Evolutionary conservation across 257 asterid genomes (phyloP), one percentile per base, ranked within the genome.

Genomic region (Lithospermum erythrorhizon): DNA sequence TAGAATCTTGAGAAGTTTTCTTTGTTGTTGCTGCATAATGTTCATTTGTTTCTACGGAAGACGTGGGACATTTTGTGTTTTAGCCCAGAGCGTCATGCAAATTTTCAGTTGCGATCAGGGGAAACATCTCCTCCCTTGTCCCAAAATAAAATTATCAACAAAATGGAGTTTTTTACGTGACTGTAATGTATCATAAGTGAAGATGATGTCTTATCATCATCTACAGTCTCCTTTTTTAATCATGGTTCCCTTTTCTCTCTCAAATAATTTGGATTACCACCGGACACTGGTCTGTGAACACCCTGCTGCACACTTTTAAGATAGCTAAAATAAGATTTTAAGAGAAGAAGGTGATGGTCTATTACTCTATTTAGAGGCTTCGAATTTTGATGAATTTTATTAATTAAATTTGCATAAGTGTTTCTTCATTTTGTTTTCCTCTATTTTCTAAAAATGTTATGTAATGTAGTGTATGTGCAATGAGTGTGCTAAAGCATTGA

Each of bases 401-500:
- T 13, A 13, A 11, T 41, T 8, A 14, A 2, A 13, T 41, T 41
- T 41, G 49, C 49, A 13, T 18, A 41, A 41, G 18, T 41, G 49
- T 11, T 13, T 13, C 49, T 41, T 41, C 18, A 11, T 41, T 11
- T 41, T 13, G 17, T 41, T 11, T 41, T 41, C 18, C 49, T 14
- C 49, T 41, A 13, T 1, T 41, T 41, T 21, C 57, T 53, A 56
- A 56, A 56, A 61, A n/a, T 68, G n/a, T 20, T n/a, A n/a, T 64
- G 65, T 6, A 55, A 63, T 78, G 66, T 81, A 88, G 95, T 89
- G 95, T 61, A 71, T 86, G 89, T 89, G 96, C 77, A 68, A 90
- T 18, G 96, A 76, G 30, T 89, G 96, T 27, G 96, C 96, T 30
- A 83, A 89, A 66, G 87, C 77, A 68, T 67, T 89, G 82, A 83